Evolutionary conservation across 2,329 filamentous ascomycete species (phyloP).

Genomic region (Ophiostoma montium): DNA sequence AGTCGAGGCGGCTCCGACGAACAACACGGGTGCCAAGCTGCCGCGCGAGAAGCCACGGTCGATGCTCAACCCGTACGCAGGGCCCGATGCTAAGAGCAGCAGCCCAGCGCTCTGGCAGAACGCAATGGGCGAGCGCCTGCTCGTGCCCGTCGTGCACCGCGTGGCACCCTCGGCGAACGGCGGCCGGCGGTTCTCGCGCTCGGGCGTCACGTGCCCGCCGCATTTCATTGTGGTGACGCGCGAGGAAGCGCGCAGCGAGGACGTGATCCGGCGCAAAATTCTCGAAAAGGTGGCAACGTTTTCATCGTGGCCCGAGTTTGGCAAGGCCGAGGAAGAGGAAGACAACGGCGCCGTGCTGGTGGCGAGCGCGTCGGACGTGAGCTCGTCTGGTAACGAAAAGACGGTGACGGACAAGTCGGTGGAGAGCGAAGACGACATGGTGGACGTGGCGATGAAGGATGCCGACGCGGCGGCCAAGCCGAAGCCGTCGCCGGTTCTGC

Average conservation of each 20-base stretch:
- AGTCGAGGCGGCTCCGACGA: slow-evolving; percentile 64
- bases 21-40: slow-evolving; percentile 45
- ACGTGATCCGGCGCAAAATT: slow-evolving; percentile 66
- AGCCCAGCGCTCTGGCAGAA: slow-evolving; percentile 36
- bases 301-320: slow-evolving; percentile 55
- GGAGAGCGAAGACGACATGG: slow-evolving; percentile 78
- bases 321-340: slow-evolving; percentile 27
- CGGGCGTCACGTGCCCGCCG: slow-evolving; percentile 27
- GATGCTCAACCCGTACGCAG: slow-evolving; percentile 34
- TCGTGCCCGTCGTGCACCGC: slow-evolving; percentile 60
- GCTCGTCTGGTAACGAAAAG: slow-evolving; percentile 54
- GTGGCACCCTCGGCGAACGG: slow-evolving; percentile 18
- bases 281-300: slow-evolving; percentile 61
- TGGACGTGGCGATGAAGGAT: slow-evolving; percentile 79
- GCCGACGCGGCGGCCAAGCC: slow-evolving; percentile 24
- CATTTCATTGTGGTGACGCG: slow-evolving; percentile 64
- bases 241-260: slow-evolving; percentile 53
- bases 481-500: slow-evolving; percentile 23
- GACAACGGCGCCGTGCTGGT: slow-evolving; percentile 26
- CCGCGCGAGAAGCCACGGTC: slow-evolving; percentile 34
- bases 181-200: slow-evolving; percentile 4
- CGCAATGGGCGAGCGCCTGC: slow-evolving; percentile 47
- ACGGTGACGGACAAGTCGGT: slow-evolving; percentile 60
- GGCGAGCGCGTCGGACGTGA: slow-evolving; percentile 47
- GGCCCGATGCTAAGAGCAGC: slow-evolving; percentile 32